phyloP scores from a whole-genome alignment of 2,329 filamentous ascomycete genomes.

The Pseudophaeomoniella oleicola region DNA sequence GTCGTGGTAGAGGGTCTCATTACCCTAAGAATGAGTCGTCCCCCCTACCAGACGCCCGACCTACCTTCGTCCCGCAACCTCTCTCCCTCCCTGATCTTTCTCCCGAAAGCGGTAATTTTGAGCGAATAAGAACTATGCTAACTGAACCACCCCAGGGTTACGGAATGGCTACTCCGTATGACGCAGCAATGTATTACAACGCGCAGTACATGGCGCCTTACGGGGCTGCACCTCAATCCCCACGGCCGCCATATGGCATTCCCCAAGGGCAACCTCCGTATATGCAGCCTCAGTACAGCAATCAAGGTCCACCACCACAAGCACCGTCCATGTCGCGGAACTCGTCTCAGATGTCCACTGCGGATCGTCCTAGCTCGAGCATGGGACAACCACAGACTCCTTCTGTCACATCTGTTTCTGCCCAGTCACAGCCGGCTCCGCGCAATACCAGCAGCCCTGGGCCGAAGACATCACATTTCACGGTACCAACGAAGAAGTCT shows the following conservation, averaged over 20 bases:
- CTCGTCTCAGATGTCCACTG: slow-evolving; percentile 60
- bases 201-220: slow-evolving; percentile 16
- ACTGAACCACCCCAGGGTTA: slow-evolving; percentile 18
- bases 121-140: slow-evolving; percentile 28
- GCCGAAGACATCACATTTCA: slow-evolving; percentile 46
- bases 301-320: slow-evolving; percentile 36
- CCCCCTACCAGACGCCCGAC: slow-evolving; percentile 11
- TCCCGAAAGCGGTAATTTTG: slow-evolving; percentile 55
- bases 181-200: slow-evolving; percentile 30
- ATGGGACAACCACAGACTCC: slow-evolving; percentile 41
- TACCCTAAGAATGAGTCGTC: slow-evolving; percentile 1
- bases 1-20: slow-evolving; percentile 4
- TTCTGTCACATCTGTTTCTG: slow-evolving; percentile 33
- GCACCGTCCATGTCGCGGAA: slow-evolving; percentile 65
- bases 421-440: slow-evolving; percentile 35
- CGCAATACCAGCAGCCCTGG: slow-evolving; percentile 43
- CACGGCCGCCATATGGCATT: background rate
- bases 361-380: slow-evolving; percentile 49
- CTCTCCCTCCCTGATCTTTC: slow-evolving; percentile 38
- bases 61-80: slow-evolving; percentile 10
- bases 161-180: slow-evolving; percentile 42
- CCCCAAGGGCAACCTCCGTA: slow-evolving; percentile 19
- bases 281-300: slow-evolving; percentile 38
- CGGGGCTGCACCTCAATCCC: slow-evolving; percentile 1
- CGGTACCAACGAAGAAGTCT: slow-evolving; percentile 44